Evolutionary conservation across 305 asterid genomes (phyloP).

Genomic region (Lippia alba): DNA sequence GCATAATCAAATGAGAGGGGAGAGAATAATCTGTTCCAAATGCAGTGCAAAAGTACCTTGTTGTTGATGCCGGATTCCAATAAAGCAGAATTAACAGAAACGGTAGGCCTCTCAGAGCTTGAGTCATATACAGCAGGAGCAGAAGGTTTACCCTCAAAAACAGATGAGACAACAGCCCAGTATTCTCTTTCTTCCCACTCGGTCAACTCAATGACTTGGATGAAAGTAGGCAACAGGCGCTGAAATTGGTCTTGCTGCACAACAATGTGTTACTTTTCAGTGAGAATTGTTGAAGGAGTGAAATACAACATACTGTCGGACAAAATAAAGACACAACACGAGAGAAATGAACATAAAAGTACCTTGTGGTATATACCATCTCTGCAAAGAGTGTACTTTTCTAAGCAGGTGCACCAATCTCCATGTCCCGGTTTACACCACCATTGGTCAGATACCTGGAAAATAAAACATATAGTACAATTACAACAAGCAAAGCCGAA

Average conservation of each 20-base stretch:
- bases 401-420: slow-evolving; percentile 98
- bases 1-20: neutral
- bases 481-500: slow-evolving; percentile 20
- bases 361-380: slow-evolving; percentile 98
- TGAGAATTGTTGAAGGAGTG: slow-evolving; percentile 15
- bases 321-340: slow-evolving; percentile 14
- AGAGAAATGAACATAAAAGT: slow-evolving; percentile 27
- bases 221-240: slow-evolving; percentile 85
- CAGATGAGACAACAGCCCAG: slow-evolving; percentile 79
- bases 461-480: slow-evolving; percentile 26
- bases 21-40: neutral
- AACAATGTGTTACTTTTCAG: slow-evolving; percentile 20
- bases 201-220: slow-evolving; percentile 88
- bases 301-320: slow-evolving; percentile 7
- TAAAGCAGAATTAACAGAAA: slow-evolving; percentile 49
- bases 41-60: slow-evolving; percentile 57
- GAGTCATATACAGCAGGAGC: slow-evolving; percentile 43
- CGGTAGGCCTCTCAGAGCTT: slow-evolving; percentile 40
- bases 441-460: slow-evolving; percentile 90
- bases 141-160: slow-evolving; percentile 73
- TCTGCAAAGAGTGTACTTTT: slow-evolving; percentile 82
- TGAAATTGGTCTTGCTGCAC: slow-evolving; percentile 92
- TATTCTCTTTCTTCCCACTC: slow-evolving; percentile 84
- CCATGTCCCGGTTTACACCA: slow-evolving; percentile 99
- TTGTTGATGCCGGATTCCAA: slow-evolving; percentile 74